A percentile compares a stretch with the other conserved stretches of the same genome.
Evolutionary conservation across 2,329 filamentous ascomycete species (phyloP).

Genomic region (Microcyclospora tardicrescens): DNA sequence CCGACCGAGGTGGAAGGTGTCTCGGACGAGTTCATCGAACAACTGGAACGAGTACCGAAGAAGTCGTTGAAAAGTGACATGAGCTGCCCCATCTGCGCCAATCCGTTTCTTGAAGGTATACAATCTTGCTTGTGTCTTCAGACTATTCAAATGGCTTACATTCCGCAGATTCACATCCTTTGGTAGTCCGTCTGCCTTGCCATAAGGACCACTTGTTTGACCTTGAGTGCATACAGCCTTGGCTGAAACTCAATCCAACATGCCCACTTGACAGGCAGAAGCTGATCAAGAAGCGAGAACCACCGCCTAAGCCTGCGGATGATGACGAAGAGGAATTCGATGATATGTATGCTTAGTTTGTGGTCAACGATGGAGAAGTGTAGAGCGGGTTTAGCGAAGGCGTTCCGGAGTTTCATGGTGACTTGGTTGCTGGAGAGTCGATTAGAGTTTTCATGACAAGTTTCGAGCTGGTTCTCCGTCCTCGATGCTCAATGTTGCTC

Average conservation of each 20-base stretch:
- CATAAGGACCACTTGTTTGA: constrained; percentile 51
- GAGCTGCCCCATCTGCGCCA: constrained; percentile 47
- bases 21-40: constrained; percentile 47
- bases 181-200: constrained; percentile 50
- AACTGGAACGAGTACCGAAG: constrained; percentile 46
- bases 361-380: too few relatives aligned
- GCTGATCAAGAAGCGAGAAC: constrained; percentile 39
- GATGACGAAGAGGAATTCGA: constrained; percentile 41
- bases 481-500: too few relatives aligned
- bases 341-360: constrained; percentile 32
- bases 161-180: constrained; percentile 42
- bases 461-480: too few relatives aligned
- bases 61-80: constrained; percentile 40
- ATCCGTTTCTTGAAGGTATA: constrained; percentile 46
- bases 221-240: constrained; percentile 51
- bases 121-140: background rate
- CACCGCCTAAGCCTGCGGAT: constrained; percentile 25
- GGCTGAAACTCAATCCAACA: constrained; percentile 50
- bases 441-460: too few relatives aligned
- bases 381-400: too few relatives aligned
- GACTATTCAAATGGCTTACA: background rate
- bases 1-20: constrained; percentile 49
- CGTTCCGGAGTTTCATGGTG: too few relatives aligned
- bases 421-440: too few relatives aligned
- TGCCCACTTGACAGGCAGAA: constrained; percentile 50